These are phyloP conservation scores for Quercus parvula DNA, from an alignment of 306 rosid species.

Conservation along the genomic window DNA sequence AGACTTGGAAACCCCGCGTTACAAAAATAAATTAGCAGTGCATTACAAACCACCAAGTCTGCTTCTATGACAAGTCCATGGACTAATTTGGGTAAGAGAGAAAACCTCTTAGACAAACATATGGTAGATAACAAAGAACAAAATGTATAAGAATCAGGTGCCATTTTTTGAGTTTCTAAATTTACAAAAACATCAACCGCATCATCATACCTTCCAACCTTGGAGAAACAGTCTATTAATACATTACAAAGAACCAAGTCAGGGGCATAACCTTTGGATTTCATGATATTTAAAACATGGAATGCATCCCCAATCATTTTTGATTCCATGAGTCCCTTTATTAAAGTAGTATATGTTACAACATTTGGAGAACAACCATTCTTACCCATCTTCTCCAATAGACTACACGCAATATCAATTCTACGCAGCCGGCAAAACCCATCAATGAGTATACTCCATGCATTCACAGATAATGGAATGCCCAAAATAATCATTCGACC, in stretches of 20 bases:
- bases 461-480: conserved; percentile 25
- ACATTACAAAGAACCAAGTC: conserved; percentile 61
- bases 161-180: conserved; percentile 30
- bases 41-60: conserved; percentile 58
- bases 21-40: conserved; percentile 42
- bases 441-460: conserved; percentile 50
- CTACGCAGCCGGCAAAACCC: conserved; percentile 31
- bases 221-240: conserved; percentile 52
- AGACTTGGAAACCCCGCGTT: conserved; percentile 39
- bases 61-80: conserved; percentile 25
- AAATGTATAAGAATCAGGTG: conserved; percentile 52
- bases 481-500: conserved; percentile 54
- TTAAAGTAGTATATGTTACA: conserved; percentile 57
- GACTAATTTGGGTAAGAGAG: conserved; percentile 40
- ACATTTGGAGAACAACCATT: conserved; percentile 37
- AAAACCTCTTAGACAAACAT: conserved; percentile 37
- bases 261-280: conserved; percentile 32
- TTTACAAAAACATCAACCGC: conserved; percentile 38
- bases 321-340: conserved; percentile 55
- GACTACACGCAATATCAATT: conserved; percentile 34
- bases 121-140: conserved; percentile 40
- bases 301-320: conserved; percentile 43
- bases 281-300: conserved; percentile 34
- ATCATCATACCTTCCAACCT: conserved; percentile 45
- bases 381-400: conserved; percentile 43